Percentiles rank a stretch among this genome's conserved stretches.
Evolutionary conservation across 306 rosid genomes (phyloP).

Genomic region (Betula pendula): DNA sequence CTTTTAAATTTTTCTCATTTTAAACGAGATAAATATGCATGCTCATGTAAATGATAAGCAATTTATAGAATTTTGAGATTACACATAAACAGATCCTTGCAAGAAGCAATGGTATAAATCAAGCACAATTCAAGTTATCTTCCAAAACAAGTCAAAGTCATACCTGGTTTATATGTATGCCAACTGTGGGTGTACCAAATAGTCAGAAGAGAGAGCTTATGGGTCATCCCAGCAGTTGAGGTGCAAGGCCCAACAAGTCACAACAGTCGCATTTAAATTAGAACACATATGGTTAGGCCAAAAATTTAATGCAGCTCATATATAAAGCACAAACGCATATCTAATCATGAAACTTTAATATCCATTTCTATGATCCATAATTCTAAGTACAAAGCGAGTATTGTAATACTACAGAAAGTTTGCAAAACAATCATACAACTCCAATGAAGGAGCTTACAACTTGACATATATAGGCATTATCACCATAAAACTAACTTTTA

Average conservation of each 20-base stretch:
- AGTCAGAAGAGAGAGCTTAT: background rate
- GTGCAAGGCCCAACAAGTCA: too few relatives aligned
- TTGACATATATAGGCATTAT: background rate
- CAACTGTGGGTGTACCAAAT: too few relatives aligned
- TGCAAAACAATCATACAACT: background rate
- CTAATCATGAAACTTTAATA: background rate
- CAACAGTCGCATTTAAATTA: too few relatives aligned
- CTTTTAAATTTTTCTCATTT: background rate
- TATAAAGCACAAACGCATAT: background rate
- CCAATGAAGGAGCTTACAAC: background rate
- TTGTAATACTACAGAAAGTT: background rate
- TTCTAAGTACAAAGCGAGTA: background rate
- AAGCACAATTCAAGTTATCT: background rate
- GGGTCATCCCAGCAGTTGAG: too few relatives aligned
- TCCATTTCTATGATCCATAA: too few relatives aligned
- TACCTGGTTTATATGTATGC: too few relatives aligned
- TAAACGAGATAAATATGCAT: background rate
- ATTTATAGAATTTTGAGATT: background rate
- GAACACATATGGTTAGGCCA: background rate
- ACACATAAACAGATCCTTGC: background rate
- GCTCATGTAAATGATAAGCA: background rate
- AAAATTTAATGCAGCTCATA: background rate
- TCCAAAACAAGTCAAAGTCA: too few relatives aligned
- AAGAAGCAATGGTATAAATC: background rate
- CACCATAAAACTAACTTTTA: too few relatives aligned